Evolutionary conservation across 2,329 filamentous ascomycete species (phyloP).

Genomic region (Cladosporium colombiae): DNA sequence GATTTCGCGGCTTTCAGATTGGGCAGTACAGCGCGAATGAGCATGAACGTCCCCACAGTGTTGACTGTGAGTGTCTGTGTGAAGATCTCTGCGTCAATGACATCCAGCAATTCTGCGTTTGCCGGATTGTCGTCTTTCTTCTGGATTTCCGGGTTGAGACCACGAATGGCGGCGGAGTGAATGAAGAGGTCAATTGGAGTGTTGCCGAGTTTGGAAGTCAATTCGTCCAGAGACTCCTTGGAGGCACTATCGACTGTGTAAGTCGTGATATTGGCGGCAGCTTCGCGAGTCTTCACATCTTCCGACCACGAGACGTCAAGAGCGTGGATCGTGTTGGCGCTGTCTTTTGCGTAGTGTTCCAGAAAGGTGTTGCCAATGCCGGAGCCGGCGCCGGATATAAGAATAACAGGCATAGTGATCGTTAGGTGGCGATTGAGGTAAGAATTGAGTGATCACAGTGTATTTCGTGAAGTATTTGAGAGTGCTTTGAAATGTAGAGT

Average conservation of each 20-base stretch:
- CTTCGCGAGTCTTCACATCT: constrained; percentile 1
- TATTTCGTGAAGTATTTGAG: neutral
- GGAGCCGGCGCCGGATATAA: constrained; percentile 15
- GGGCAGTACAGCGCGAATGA: constrained; percentile 17
- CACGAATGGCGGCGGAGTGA: constrained; percentile 12
- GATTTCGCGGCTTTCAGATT: constrained; percentile 6
- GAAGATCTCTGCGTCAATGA: constrained; percentile 14
- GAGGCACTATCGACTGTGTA: constrained; percentile 16
- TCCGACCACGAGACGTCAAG: constrained; percentile 15
- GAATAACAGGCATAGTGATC: constrained; percentile 13
- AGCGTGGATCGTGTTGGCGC: constrained; percentile 13
- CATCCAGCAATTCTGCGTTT: constrained; percentile 17
- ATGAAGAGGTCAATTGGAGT: constrained; percentile 19
- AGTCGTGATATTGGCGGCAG: constrained; percentile 8
- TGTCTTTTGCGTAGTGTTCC: constrained; percentile 19
- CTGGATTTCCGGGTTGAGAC: constrained; percentile 14
- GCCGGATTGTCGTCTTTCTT: constrained; percentile 8
- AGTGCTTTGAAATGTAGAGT: neutral
- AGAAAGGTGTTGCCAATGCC: constrained; percentile 19
- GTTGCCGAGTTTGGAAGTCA: neutral
- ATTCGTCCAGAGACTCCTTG: constrained; percentile 6
- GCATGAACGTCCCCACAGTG: constrained; percentile 15
- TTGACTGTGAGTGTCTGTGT: constrained; percentile 14
- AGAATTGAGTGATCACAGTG: neutral
- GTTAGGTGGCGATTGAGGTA: neutral